Evolutionary conservation across 495 filamentous ascomycete genomes (phyloP).

Genomic region (Penicillium tannophilum): DNA sequence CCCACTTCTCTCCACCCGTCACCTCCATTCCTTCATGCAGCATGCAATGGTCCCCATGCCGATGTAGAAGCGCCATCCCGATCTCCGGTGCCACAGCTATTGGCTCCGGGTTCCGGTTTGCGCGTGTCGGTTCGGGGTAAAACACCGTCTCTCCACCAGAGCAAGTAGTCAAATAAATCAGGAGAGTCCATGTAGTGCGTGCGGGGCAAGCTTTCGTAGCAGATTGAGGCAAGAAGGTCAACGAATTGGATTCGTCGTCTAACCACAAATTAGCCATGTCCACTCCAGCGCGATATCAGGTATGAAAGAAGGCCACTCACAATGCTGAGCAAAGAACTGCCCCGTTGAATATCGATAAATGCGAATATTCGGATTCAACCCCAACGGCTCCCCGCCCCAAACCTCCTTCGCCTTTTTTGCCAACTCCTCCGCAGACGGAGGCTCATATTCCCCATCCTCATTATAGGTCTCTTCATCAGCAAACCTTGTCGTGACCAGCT

Average conservation of each 20-base stretch:
- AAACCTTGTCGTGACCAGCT: conserved; percentile 28
- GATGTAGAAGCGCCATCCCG: conserved; percentile 84
- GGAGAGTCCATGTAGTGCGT: conserved; percentile 88
- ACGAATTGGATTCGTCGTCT: conserved; percentile 79
- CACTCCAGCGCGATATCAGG: no score
- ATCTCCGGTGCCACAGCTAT: conserved; percentile 72
- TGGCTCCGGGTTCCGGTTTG: conserved; percentile 53
- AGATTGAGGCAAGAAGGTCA: conserved; percentile 54
- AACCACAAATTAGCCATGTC: conserved; percentile 5
- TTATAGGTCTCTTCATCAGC: conserved; percentile 42
- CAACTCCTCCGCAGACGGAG: conserved; percentile 1
- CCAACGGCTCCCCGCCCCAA: conserved; percentile 86
- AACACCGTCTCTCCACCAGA: conserved; percentile 89
- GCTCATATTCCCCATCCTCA: conserved; percentile 10
- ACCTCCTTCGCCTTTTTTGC: conserved; percentile 27
- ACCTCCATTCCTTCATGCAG: conserved; percentile 87
- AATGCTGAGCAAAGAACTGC: conserved; percentile 89
- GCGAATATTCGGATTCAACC: conserved; percentile 85
- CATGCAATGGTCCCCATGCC: conserved; percentile 86
- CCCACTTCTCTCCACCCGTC: conserved; percentile 84
- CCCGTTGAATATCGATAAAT: conserved; percentile 88
- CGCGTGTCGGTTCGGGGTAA: conserved; percentile 69
- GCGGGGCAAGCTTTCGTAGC: conserved; percentile 51
- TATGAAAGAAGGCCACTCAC: conserved; percentile 49
- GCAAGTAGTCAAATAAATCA: conserved; percentile 84